These are phyloP conservation scores for Aspergillus flavus DNA, from an alignment of 2,329 filamentous ascomycete species.

Conservation along the genomic window DNA sequence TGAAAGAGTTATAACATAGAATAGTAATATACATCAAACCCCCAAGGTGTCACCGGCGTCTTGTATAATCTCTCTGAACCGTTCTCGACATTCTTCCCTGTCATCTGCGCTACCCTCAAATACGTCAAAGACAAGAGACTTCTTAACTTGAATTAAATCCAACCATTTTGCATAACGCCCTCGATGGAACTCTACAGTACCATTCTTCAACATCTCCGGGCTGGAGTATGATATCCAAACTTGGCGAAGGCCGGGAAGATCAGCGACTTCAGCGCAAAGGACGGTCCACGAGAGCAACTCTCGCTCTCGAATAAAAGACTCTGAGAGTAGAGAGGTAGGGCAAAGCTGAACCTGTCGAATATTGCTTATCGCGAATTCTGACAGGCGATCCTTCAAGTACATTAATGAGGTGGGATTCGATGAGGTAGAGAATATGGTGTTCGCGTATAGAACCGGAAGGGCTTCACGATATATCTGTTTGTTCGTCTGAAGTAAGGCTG, in stretches of 20 bases:
- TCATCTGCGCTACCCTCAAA: not conserved
- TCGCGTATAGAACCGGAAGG: constrained; percentile 3
- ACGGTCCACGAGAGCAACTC: constrained; percentile 12
- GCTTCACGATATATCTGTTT: constrained; percentile 13
- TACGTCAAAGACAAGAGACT: constrained; percentile 3
- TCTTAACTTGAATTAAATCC: not conserved
- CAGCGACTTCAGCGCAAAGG: constrained; percentile 8
- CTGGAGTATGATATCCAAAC: constrained; percentile 4
- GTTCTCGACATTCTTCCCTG: not conserved
- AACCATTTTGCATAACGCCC: constrained; percentile 10
- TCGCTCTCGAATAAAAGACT: not conserved
- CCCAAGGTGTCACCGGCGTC: not conserved
- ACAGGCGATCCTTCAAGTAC: constrained; percentile 5
- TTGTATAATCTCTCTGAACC: constrained; percentile 1
- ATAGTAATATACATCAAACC: not conserved
- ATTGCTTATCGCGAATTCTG: constrained; percentile 7
- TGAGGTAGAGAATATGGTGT: not conserved
- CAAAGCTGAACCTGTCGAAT: constrained; percentile 10
- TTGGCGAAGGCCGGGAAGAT: constrained; percentile 1
- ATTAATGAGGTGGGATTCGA: constrained; percentile 3
- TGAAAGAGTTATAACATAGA: not conserved
- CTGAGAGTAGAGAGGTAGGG: constrained; percentile 5
- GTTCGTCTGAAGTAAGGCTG: constrained; percentile 7
- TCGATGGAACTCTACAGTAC: constrained; percentile 6
- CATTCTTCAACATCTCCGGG: not conserved